Base-by-base conservation (phyloP, 164 flowering plant species). In the Chimonanthus praecox region DNA sequence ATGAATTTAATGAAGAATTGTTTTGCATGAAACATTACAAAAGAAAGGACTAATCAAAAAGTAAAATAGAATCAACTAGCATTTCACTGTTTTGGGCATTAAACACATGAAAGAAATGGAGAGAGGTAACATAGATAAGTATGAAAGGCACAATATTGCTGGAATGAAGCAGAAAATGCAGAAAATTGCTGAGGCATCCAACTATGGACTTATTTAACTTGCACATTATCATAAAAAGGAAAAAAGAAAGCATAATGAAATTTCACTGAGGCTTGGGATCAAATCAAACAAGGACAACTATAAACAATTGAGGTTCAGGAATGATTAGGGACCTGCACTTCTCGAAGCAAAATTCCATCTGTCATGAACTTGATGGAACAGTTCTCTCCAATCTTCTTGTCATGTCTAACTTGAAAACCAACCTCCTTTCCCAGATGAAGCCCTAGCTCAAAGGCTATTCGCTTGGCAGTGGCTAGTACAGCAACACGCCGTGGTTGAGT, bases 401-500 rank as follows among this genome's bases (percentile, higher is more conserved):
- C 98, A 84, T 96, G 87, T 80, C 97, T 85, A 72, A 96, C 97
- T 82, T 96, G 99, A 86, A 94, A 96, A 1, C 98, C 99, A 66
- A 96, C 89, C 82, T 96, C 95, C 79, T 86, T 90, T 7, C 99
- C 99, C 4, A 92, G 78, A 76, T 64, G 75, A 78, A 90, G 80
- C 75, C 98, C 97, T 76, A 96, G 91, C 83, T 96, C 99, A 84
- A 73, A 88, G 71, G 98, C 94, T 71, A 96, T 97, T 69, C 99
- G 83, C 82, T 80, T 94, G 43, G 98, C 96, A 68, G 99, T 93
- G 77, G 98, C 90, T 85, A 92, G 93, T 58, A 95, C 99, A 62
- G 99, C 99, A 73, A 93, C 97, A 82, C 98, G 97, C 43, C 99
- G 94, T 47, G 99, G 99, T 77, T 93, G 98, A 15, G 99, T 95